A percentile compares a stretch with the other conserved stretches of the same genome.
These are phyloP conservation scores for Cadophora malorum DNA, from an alignment of 2,329 filamentous ascomycete species.

Conservation along the genomic window DNA sequence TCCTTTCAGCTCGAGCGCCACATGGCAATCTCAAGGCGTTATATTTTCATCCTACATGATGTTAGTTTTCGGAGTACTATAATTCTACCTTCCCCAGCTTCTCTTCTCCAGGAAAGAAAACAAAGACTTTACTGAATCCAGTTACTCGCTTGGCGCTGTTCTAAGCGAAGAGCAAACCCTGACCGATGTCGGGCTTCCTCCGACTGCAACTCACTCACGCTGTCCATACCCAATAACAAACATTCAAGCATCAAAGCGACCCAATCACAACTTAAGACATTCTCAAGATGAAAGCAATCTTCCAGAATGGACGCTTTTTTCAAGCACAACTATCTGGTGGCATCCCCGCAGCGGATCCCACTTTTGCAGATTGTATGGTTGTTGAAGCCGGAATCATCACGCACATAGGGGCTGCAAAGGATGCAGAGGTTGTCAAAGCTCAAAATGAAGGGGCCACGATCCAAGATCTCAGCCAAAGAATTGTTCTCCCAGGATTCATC, in stretches of 20 bases:
- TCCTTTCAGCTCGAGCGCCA: too few relatives aligned
- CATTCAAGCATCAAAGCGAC: background rate
- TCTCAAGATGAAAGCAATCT: background rate
- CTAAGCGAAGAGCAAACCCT: background rate
- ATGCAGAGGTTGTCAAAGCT: constrained; percentile 39
- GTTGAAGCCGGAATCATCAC: constrained; percentile 56
- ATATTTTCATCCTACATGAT: too few relatives aligned
- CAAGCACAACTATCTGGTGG: background rate
- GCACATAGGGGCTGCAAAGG: constrained; percentile 39
- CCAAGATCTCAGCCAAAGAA: constrained; percentile 49
- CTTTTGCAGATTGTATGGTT: constrained; percentile 52
- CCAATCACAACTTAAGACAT: background rate
- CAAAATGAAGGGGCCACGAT: constrained; percentile 28
- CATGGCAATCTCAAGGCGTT: too few relatives aligned
- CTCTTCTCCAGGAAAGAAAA: background rate
- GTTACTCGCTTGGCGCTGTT: background rate
- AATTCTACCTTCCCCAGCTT: too few relatives aligned
- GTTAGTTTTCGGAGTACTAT: too few relatives aligned
- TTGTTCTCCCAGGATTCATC: constrained; percentile 61
- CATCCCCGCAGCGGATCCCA: background rate
- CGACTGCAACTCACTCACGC: background rate
- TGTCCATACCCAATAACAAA: too few relatives aligned
- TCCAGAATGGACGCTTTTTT: constrained; percentile 6
- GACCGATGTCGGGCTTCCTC: constrained; percentile 6
- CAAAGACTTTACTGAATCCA: background rate